Evolutionary conservation across 371 early-diverging fungal genomes (phyloP), one percentile per base, ranked within the genome.

Genomic region (Rhizopus arrhizus): DNA sequence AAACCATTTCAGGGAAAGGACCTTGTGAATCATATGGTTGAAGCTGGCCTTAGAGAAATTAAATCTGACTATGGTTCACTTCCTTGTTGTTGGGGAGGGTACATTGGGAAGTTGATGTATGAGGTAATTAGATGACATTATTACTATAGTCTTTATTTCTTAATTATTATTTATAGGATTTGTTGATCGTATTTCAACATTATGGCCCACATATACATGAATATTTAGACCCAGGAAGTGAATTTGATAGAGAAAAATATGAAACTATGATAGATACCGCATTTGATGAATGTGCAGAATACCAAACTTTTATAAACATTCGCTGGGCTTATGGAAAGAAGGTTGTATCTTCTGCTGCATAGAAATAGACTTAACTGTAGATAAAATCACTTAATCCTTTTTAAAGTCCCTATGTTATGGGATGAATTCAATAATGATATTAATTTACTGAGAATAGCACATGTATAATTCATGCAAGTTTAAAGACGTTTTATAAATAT

Each of bases 41-140:
- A 70, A 12, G n/a, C 41, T n/a, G 70, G 70, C 3, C 52, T 72
- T 41, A 33, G 57, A 36, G 74, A 77, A 32, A 42, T 77, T 8
- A 45, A 56, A 10, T 35, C 61, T n/a, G 73, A 74, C 32, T 77
- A 77, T 58, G 61, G 54, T 4, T 77, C 78, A 13, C 49, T 74
- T 13, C 78, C 78, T 3, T 59, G 72, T 16, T 74, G 74, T 40
- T 77, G 78, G 78, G 78, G 78, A 40, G 78, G 78, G 0, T 72
- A 70, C 53, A 38, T 77, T 38, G 78, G 78, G 29, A 77, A 77
- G 40, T 52, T 68, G 36, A 59, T 70, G 10, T 77, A 77, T 50
- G 74, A 77, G 72, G 77, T 70, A 67, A 50, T n/a, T 33, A 48
- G 36, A 41, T 11, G 1, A 43, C 22, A 22, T 22, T 13, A 15